These are phyloP conservation scores for Zymoseptoria brevis DNA, from an alignment of 2,329 filamentous ascomycete species.

Conservation along the genomic window DNA sequence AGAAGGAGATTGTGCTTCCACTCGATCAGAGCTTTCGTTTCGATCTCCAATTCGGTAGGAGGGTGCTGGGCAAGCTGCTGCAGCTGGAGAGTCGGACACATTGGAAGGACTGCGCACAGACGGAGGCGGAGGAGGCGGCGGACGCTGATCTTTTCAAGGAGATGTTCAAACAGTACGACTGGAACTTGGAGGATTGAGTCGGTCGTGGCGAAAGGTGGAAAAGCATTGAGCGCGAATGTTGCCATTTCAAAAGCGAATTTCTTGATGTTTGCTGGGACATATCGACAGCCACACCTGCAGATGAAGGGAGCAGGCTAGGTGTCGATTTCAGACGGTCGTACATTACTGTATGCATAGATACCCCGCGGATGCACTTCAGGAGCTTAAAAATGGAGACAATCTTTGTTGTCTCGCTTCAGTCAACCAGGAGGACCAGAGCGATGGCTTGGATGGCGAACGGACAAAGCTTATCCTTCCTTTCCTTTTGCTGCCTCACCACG, in stretches of 20 bases:
- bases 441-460: no score
- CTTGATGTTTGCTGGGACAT: not conserved
- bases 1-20: slow-evolving; percentile 62
- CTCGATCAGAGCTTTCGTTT: slow-evolving; percentile 72
- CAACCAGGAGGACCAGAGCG: no score
- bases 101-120: slow-evolving; percentile 80
- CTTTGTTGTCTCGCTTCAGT: no score
- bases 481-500: no score
- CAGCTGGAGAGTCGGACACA: slow-evolving; percentile 67
- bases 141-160: slow-evolving; percentile 74
- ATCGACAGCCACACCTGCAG: not conserved
- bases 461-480: no score
- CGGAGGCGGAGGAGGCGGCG: slow-evolving; percentile 64
- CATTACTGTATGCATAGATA: not conserved
- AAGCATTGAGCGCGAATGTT: not conserved
- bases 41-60: slow-evolving; percentile 81
- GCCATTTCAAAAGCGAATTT: not conserved
- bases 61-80: slow-evolving; percentile 81
- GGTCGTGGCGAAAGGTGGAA: not conserved
- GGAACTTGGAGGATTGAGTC: not conserved
- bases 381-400: no score
- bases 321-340: not conserved
- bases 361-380: not conserved
- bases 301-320: not conserved
- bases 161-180: slow-evolving; percentile 81